Evolutionary conservation across 2,329 filamentous ascomycete genomes (phyloP).

Genomic region (Malbranchea zuffiana): DNA sequence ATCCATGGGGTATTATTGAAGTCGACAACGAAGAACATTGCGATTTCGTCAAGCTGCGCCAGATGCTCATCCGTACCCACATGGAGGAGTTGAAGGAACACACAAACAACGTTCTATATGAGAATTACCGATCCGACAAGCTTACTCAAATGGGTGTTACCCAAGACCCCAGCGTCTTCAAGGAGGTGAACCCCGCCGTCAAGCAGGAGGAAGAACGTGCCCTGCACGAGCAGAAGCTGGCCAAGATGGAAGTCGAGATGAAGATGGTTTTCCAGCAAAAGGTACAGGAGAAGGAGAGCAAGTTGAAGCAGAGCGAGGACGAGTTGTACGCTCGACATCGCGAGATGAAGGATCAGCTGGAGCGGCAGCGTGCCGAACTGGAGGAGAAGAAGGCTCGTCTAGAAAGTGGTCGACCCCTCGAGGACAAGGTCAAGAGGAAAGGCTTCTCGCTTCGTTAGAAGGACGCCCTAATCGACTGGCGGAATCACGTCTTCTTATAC

Average conservation of each 20-base stretch:
- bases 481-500: conserved; percentile 16
- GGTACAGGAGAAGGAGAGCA: conserved; percentile 98
- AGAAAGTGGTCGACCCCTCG: conserved; percentile 88
- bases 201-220: conserved; percentile 99
- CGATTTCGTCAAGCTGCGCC: conserved; percentile 98
- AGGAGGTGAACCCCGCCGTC: conserved; percentile 99
- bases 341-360: conserved; percentile 99
- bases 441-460: conserved; percentile 93
- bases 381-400: conserved; percentile 97
- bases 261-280: conserved; percentile 99
- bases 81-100: conserved; percentile 99
- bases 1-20: conserved; percentile 97
- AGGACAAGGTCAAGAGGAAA: conserved; percentile 98
- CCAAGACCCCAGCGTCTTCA: conserved; percentile 98
- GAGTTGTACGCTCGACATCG: conserved; percentile 95
- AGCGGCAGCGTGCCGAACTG: conserved; percentile 84
- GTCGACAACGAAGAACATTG: conserved; percentile 99
- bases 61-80: conserved; percentile 99
- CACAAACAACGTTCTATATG: conserved; percentile 97
- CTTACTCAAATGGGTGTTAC: conserved; percentile 96
- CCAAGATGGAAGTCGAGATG: conserved; percentile 99
- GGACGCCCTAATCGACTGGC: conserved; percentile 1
- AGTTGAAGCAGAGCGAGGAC: conserved; percentile 98
- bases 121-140: conserved; percentile 99
- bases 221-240: conserved; percentile 97